A percentile compares a stretch with the other conserved stretches of the same genome.
Conservation (phyloP, 352 stramenopile genomes). For the Globisporangium irregulare region DNA sequence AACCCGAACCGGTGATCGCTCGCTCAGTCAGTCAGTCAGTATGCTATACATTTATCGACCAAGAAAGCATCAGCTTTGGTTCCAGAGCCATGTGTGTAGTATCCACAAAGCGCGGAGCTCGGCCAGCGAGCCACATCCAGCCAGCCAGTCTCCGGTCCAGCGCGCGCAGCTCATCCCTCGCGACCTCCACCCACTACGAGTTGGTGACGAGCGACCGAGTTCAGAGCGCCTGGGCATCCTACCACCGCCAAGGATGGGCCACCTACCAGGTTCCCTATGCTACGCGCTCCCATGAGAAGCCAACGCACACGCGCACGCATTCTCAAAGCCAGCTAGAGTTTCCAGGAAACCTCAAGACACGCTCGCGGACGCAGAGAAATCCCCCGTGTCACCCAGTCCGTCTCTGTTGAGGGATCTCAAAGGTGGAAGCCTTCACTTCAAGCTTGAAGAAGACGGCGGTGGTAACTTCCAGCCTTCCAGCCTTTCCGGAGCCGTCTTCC, state of each 20-base stretch:
- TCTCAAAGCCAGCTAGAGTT: no score
- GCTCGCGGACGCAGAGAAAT: no score
- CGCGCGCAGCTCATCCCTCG: neutral
- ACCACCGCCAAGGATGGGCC: neutral
- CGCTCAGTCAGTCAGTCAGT: neutral
- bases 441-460: no score
- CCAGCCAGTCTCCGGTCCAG: neutral
- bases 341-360: no score
- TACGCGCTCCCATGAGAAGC: no score
- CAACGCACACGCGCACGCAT: no score
- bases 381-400: no score
- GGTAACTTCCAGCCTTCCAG: no score
- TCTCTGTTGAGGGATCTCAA: no score
- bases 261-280: no score
- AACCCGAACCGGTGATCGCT: slow-evolving; percentile 18
- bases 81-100: neutral
- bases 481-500: no score
- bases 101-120: neutral
- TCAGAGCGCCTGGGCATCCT: neutral
- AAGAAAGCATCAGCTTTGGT: neutral
- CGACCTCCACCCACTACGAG: neutral
- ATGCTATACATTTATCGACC: neutral
- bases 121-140: neutral
- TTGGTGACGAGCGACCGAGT: neutral
- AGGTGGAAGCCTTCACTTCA: no score